Conservation (phyloP, 768 basidiomycete species). For the Coprinellus aureogranulatus region DNA sequence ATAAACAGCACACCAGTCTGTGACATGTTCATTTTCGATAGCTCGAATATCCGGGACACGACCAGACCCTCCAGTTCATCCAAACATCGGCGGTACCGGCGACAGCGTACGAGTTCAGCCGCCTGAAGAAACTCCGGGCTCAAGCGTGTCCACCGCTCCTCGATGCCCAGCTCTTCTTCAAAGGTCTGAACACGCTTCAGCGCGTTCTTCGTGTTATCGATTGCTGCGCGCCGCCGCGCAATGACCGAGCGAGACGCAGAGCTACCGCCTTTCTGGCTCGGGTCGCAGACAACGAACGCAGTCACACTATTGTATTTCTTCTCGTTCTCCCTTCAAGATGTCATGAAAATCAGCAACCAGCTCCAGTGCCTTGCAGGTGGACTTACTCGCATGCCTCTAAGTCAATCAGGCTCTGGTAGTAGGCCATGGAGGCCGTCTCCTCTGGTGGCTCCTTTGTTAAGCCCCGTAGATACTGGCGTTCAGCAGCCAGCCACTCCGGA, state of each 20-base stretch:
- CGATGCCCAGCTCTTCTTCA: slow-evolving; percentile 14
- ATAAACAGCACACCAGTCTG: slow-evolving; percentile 24
- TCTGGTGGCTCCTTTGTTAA: slow-evolving; percentile 12
- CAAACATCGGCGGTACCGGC: slow-evolving; percentile 14
- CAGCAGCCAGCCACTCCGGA: slow-evolving; percentile 16
- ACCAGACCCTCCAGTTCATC: slow-evolving; percentile 21
- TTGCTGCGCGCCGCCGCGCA: neutral
- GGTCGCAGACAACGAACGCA: too few species aligned
- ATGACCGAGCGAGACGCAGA: too few species aligned
- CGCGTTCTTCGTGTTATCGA: neutral
- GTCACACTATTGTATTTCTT: too few species aligned
- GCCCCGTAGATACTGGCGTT: slow-evolving; percentile 9
- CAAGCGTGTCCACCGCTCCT: slow-evolving; percentile 10
- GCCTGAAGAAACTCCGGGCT: slow-evolving; percentile 9
- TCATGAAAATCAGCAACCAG: neutral
- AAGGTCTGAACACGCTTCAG: slow-evolving; percentile 5
- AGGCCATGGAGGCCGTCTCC: slow-evolving; percentile 18
- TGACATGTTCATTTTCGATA: slow-evolving; percentile 24
- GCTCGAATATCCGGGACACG: slow-evolving; percentile 22
- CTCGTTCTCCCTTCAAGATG: too few species aligned
- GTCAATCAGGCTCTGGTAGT: slow-evolving; percentile 10
- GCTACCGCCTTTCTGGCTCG: too few species aligned
- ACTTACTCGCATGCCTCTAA: slow-evolving; percentile 9
- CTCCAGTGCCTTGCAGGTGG: neutral
- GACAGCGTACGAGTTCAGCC: neutral